Evolutionary conservation across 2,329 filamentous ascomycete genomes (phyloP), one percentile per base, ranked within the genome.

Genomic region (Cordyceps sp.): DNA sequence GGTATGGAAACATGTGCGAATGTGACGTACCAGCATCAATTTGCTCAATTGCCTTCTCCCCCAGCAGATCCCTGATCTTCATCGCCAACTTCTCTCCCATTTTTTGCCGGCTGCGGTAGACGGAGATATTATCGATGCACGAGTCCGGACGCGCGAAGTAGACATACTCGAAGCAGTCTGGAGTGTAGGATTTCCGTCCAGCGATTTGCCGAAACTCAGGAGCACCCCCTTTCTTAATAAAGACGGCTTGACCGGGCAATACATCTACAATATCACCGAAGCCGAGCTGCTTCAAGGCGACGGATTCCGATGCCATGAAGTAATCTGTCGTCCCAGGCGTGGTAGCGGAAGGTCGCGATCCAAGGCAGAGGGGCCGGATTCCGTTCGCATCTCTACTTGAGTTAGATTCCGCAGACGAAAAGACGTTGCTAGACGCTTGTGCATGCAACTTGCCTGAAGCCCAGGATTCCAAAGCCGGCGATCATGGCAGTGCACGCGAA

Each of bases 221-320:
- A 33, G 64, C 61, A 31, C 69, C 64, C 26, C 82, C 82, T 57
- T 92, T 92, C 46, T 78, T 64, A 39, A 92, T 76, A 47, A 92
- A 84, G 38, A 92, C 82, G 3, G 83, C 84, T 55, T 93, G 71
- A 15, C 86, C 85, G 0, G 85, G 84, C 33, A 77, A 58, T 40
- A 93, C 80, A 46, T 93, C 80, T 24, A 66, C 57, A 44, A 92
- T 77, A 46, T 84, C 64, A 22, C 55, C 62, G 58, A 90, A 93
- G 13, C 83, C 82, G 30, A 88, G 74, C 51, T 92, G 83, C 29
- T 69, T 69, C 30, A 93, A 61, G 8, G 84, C 84, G 31, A 93
- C 74, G 8, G 79, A 88, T 55, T 93, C 85, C 0, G 83, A 93
- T 1, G 84, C 83, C 62, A 93, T 72, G 68, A 93, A 84, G 59